These are phyloP conservation scores for Orychophragmus violaceus DNA, from an alignment of 345 rosid genomes.

Conservation along the genomic window DNA sequence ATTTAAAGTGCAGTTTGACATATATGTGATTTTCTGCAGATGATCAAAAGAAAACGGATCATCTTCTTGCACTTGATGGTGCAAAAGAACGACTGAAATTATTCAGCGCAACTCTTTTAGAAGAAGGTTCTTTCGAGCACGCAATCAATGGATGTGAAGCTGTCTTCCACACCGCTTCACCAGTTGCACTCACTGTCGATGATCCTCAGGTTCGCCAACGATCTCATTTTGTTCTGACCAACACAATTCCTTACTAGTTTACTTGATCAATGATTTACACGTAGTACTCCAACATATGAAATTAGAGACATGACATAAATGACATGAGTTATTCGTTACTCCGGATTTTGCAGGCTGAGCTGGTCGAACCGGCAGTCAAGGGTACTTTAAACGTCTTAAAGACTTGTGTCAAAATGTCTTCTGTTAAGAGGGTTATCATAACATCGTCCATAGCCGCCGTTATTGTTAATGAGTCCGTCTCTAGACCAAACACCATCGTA, in stretches of 20 bases:
- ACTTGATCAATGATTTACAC: neutral
- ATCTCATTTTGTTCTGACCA: neutral
- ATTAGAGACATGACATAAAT: neutral
- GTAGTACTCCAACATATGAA: neutral
- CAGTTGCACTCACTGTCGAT: neutral
- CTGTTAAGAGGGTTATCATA: slow-evolving; percentile 38
- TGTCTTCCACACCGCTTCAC: neutral
- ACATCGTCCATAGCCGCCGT: slow-evolving; percentile 43
- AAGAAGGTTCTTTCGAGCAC: neutral
- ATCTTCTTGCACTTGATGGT: neutral
- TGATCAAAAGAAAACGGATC: neutral
- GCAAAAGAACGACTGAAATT: neutral
- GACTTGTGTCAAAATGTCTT: slow-evolving; percentile 36
- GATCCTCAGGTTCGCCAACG: neutral
- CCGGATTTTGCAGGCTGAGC: slow-evolving; percentile 8
- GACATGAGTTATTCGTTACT: neutral
- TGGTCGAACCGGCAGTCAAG: slow-evolving; percentile 41
- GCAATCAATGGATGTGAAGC: neutral
- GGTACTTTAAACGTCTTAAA: slow-evolving; percentile 43
- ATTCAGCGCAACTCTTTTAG: neutral
- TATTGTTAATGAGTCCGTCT: slow-evolving; percentile 14
- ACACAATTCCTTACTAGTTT: neutral
- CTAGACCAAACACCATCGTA: slow-evolving; percentile 26
- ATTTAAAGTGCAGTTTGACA: neutral
- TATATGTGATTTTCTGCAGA: neutral